Percentiles rank a stretch among this genome's conserved stretches.
Evolutionary conservation across 2,329 filamentous ascomycete genomes (phyloP).

Genomic region (Cladosporium sp.): DNA sequence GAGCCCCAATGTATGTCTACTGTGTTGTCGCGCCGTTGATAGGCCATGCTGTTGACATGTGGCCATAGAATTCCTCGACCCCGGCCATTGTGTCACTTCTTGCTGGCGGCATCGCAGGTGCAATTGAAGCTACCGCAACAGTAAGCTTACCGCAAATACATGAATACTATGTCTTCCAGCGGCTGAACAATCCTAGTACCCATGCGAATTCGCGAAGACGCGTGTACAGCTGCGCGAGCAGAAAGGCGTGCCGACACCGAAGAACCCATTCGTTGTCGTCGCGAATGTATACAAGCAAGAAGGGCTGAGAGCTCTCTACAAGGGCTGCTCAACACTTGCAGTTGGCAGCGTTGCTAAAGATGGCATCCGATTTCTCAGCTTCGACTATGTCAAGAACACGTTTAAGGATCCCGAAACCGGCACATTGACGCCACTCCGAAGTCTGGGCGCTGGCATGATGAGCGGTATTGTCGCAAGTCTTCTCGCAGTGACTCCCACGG

Average conservation of each 20-base stretch:
- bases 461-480: constrained; percentile 64
- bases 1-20: constrained; percentile 13
- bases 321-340: constrained; percentile 63
- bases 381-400: constrained; percentile 64
- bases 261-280: constrained; percentile 62
- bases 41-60: neutral
- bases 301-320: constrained; percentile 62
- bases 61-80: constrained; percentile 28
- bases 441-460: constrained; percentile 65
- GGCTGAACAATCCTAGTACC: constrained; percentile 47
- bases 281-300: constrained; percentile 57
- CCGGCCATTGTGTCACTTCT: constrained; percentile 39
- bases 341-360: constrained; percentile 65
- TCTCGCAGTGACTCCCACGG: constrained; percentile 67
- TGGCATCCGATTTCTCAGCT: constrained; percentile 66
- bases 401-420: constrained; percentile 60
- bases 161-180: neutral
- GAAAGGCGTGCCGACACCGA: constrained; percentile 47
- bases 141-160: constrained; percentile 23
- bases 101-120: constrained; percentile 41
- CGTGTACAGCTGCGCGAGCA: constrained; percentile 58
- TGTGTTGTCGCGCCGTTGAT: neutral
- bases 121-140: constrained; percentile 38
- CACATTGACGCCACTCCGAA: constrained; percentile 56
- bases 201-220: constrained; percentile 70